Conservation (phyloP, 2,329 filamentous ascomycete species). For the Botrytis tulipae region DNA sequence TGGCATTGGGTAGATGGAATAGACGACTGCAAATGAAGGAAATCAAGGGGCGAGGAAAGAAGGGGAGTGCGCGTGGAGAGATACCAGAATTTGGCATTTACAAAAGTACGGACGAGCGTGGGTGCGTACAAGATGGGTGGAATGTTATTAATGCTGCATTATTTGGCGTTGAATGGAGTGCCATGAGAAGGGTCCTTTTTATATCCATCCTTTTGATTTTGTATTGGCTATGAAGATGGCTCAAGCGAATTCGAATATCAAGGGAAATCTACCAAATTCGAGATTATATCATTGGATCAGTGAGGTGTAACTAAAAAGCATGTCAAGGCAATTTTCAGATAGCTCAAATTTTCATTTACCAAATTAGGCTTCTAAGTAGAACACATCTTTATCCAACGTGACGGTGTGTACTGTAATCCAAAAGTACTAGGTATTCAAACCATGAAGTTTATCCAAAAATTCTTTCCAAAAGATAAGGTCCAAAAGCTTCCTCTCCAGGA, state of each 20-base stretch:
- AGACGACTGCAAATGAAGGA: not conserved
- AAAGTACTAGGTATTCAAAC: not conserved
- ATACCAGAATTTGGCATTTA: slow-evolving; percentile 18
- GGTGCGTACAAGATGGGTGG: not conserved
- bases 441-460: slow-evolving; percentile 42
- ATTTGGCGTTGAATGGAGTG: slow-evolving; percentile 19
- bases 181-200: slow-evolving; percentile 3
- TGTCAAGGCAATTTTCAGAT: not conserved
- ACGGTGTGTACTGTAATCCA: slow-evolving; percentile 11
- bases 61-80: not conserved
- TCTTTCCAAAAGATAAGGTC: slow-evolving; percentile 60
- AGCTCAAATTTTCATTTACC: not conserved
- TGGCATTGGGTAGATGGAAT: not conserved
- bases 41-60: not conserved
- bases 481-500: slow-evolving; percentile 68
- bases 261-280: not conserved
- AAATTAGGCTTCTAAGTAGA: slow-evolving; percentile 1
- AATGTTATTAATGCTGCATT: slow-evolving; percentile 10
- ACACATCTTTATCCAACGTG: slow-evolving; percentile 2
- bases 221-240: not conserved
- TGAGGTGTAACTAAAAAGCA: not conserved
- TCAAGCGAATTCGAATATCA: not conserved
- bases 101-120: not conserved
- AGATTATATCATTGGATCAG: not conserved
- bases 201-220: not conserved